Base-by-base conservation (phyloP, 768 basidiomycete genomes). In the Agaricus blazei region DNA sequence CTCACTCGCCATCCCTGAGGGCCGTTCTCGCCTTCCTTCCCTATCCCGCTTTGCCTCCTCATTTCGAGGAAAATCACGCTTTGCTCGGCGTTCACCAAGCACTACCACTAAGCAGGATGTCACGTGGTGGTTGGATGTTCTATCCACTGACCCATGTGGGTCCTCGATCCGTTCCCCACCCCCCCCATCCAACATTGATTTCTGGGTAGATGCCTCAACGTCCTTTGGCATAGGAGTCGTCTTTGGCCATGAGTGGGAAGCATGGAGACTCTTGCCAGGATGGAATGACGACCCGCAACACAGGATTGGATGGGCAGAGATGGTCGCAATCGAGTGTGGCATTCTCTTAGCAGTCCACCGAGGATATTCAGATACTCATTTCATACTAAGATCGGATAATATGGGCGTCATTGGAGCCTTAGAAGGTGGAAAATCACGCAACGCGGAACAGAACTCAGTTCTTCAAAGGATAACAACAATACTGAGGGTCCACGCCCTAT, bases 281-380 rank as follows among this genome's bases (percentile, higher is more conserved):
- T 58, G 70, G n/a, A 8, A 12, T 0, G 69, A 71, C 1, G 70
- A 72, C 0, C 71, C 67, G 0, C 19, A 52, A 0, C 28, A 54
- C 61, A 42, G 65, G 65, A 75, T 74, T 38, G 69, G 67, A 0
- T 75, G 73, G 73, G 73, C 73, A 26, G 72, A 75, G 29, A 62
- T 59, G 6, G 51, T 67, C 2, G 65, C 67, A 1, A 51, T 68
- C n/a, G 67, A 75, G 48, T 58, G 71, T 7, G 53, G 59, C 9
- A 9, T 62, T 15, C 24, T 42, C 6, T 23, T 40, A 11, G 48
- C 59, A 1, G 41, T 57, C 1, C 37, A 46, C 14, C 9, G 19
- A 9, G 57, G 53, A 7, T 54, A 63, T 23, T 9, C 27, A 0
- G 46, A 69, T 28, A 56, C 34, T 3, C 63, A 74, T 19, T 7